Conservation (phyloP, 805 yeast species). For the Komagataella populi region DNA sequence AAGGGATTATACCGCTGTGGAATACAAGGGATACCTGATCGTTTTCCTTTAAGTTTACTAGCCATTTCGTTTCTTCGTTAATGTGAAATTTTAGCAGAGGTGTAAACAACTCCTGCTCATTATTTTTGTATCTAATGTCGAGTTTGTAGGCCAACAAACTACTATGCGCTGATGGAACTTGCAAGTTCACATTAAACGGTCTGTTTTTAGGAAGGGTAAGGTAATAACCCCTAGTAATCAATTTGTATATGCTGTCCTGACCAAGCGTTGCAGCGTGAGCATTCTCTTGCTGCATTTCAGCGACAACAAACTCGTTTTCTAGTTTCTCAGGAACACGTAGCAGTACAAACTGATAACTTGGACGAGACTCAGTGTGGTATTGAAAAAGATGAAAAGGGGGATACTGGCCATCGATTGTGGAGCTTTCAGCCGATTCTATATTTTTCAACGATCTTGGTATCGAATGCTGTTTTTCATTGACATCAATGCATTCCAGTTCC, state of each 20-base stretch:
- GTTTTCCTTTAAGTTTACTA: conserved; percentile 31
- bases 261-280: conserved; percentile 13
- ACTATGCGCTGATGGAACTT: conserved; percentile 46
- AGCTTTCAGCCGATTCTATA: conserved; percentile 27
- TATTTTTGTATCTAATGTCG: conserved; percentile 15
- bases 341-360: conserved; percentile 34
- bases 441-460: conserved; percentile 38
- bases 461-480: conserved; percentile 18
- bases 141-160: conserved; percentile 41
- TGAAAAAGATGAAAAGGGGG: conserved; percentile 36
- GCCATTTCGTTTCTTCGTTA: conserved; percentile 71
- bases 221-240: conserved; percentile 24
- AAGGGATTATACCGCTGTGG: conserved; percentile 57
- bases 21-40: conserved; percentile 24
- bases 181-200: conserved; percentile 31
- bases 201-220: conserved; percentile 26
- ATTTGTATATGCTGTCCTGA: conserved; percentile 19
- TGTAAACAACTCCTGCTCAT: conserved; percentile 24
- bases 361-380: conserved; percentile 22
- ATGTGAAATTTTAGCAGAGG: conserved; percentile 43
- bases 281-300: conserved; percentile 18
- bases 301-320: conserved; percentile 20
- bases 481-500: conserved; percentile 32
- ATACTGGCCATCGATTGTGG: conserved; percentile 37
- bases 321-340: conserved; percentile 22